Conservation (phyloP, 2,329 filamentous ascomycete species). For the Fusarium continuum region DNA sequence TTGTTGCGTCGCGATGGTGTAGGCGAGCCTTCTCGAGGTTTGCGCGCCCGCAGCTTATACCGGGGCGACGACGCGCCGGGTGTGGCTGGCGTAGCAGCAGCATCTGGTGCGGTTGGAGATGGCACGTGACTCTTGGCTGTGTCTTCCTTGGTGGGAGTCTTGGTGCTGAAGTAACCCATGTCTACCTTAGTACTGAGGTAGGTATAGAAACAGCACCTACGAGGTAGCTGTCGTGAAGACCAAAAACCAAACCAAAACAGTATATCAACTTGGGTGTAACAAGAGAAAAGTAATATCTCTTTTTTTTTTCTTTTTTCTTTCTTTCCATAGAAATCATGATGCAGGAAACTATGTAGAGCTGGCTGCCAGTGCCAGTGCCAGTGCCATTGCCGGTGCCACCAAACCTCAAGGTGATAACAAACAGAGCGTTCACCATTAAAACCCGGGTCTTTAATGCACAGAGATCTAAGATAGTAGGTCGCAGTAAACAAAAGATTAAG, state of each 20-base stretch:
- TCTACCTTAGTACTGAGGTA: no score
- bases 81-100: slow-evolving; percentile 25
- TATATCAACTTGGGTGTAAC: neutral
- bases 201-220: no score
- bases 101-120: slow-evolving; percentile 5
- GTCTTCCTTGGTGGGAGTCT: slow-evolving; percentile 14
- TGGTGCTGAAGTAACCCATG: no score
- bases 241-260: neutral
- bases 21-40: slow-evolving; percentile 32
- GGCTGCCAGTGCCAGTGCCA: neutral
- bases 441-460: no score
- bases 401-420: neutral
- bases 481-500: no score
- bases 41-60: slow-evolving; percentile 40
- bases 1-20: slow-evolving; percentile 34
- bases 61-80: slow-evolving; percentile 29
- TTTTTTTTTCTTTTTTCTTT: accelerated
- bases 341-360: neutral
- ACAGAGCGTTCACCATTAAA: neutral
- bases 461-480: no score
- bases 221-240: no score
- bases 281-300: no score
- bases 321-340: neutral
- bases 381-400: neutral
- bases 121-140: slow-evolving; percentile 28